Evolutionary conservation across 768 basidiomycete genomes (phyloP).

Genomic region (Dioszegia crocea): DNA sequence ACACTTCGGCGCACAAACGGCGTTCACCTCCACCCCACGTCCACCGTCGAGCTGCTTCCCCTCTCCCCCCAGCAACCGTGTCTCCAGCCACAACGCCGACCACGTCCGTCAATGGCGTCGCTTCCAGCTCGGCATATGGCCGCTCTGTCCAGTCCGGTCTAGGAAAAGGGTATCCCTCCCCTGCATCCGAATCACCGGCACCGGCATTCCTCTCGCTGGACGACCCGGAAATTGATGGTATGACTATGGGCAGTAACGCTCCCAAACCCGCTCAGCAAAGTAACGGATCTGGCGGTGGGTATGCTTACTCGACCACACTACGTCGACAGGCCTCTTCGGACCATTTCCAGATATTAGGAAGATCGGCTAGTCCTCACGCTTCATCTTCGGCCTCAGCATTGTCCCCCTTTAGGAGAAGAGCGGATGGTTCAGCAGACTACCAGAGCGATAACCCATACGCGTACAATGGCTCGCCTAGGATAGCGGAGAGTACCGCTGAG

Average conservation of each 20-base stretch:
- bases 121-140: conserved; percentile 4
- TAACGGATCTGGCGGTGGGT: conserved; percentile 13
- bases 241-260: not conserved
- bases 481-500: not conserved
- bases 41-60: not conserved
- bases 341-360: not conserved
- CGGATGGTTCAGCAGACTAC: not conserved
- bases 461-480: not conserved
- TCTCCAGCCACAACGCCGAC: conserved; percentile 8
- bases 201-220: conserved; percentile 3
- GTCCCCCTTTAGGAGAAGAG: conserved; percentile 10
- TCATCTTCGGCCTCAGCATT: conserved; percentile 4
- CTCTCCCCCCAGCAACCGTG: conserved; percentile 12
- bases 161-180: not conserved
- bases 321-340: conserved; percentile 25
- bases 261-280: not conserved
- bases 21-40: conserved; percentile 28
- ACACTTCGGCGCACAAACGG: conserved; percentile 22
- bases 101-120: not conserved
- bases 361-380: conserved; percentile 1
- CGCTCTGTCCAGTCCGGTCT: not conserved
- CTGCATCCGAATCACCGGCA: not conserved
- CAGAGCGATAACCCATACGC: conserved; percentile 1
- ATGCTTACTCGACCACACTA: conserved; percentile 43
- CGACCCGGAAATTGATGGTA: not conserved